Base-by-base conservation (phyloP, 2,329 filamentous ascomycete species). In the Lecanicillium sp. region DNA sequence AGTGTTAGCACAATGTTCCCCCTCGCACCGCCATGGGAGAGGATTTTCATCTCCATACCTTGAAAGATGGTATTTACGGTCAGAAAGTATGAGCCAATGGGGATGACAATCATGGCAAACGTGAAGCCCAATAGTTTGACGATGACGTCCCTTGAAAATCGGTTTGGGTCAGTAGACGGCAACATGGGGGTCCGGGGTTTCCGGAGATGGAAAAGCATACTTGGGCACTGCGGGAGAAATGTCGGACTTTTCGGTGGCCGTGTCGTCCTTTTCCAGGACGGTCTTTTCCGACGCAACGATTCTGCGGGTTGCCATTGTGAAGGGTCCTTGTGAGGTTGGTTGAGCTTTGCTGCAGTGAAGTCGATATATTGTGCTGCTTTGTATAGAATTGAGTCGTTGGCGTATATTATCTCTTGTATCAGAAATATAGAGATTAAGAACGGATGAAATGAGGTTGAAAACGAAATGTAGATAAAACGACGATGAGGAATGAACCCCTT, bases 121-220 rank as follows among this genome's bases (percentile, higher is more conserved):
- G 89, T 94, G 65, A 96, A 97, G 46, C 76, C 81, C 13, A 97
- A 72, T 15, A 98, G 79, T 66, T 97, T 98, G 55, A 81, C 66
- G 47, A 98, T 92, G 48, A 97, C 88, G 55, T 84, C 72, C 41
- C 87, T 87, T 40, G 10, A 27, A 13, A 17, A 29, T 40, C 15
- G 34, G 17, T 12, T 39, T 43, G 38, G 11, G 33, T 46, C 4
- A 47, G 42, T 33, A 22, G 22, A 7, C 6, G 22, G 22, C 11
- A 6, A 25, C 22, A 36, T 25, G 9, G 25, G 31, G n/a, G n/a
- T n/a, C n/a, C n/a, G n/a, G n/a, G n/a, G n/a, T 29, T 34, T 29
- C 18, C 36, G 29, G 37, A 38, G 13, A 35, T 37, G 36, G 38
- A 18, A 36, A 30, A 25, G 40, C 38, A 39, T 66, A 94, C 87